These are phyloP conservation scores for Hortiboletus campestris DNA, from an alignment of 768 basidiomycete species.

Conservation along the genomic window DNA sequence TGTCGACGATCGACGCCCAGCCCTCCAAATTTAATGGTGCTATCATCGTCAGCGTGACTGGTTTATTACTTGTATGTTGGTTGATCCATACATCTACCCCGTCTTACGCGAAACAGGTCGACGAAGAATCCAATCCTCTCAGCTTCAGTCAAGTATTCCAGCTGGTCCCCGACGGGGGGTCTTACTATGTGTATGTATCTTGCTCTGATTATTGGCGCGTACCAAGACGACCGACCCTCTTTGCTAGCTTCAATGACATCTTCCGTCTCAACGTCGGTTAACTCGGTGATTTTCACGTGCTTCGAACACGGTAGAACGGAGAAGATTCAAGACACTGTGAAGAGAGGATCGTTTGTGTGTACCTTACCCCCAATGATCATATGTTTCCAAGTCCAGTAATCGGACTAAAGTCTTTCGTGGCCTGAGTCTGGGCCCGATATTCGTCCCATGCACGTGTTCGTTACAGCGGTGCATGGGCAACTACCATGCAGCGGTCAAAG, in stretches of 20 bases:
- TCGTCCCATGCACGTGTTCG: background rate
- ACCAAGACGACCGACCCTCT: constrained; percentile 7
- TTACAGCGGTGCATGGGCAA: background rate
- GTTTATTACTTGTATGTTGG: constrained; percentile 59
- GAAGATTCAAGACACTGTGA: constrained; percentile 16
- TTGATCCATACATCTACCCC: background rate
- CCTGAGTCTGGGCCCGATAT: background rate
- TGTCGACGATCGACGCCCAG: constrained; percentile 85
- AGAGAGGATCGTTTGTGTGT: constrained; percentile 12
- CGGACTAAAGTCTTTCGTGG: background rate
- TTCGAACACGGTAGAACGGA: constrained; percentile 4
- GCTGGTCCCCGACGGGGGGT: constrained; percentile 67
- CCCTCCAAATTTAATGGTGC: constrained; percentile 62
- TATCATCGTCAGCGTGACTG: constrained; percentile 86
- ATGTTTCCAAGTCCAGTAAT: constrained; percentile 5
- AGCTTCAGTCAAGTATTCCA: constrained; percentile 95
- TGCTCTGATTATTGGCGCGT: background rate
- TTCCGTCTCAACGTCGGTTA: constrained; percentile 84
- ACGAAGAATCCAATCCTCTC: constrained; percentile 75
- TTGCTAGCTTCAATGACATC: constrained; percentile 73
- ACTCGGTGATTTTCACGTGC: constrained; percentile 1
- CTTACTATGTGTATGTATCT: constrained; percentile 80
- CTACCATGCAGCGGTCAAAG: background rate
- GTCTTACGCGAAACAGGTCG: constrained; percentile 53
- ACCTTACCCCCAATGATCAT: constrained; percentile 10